Base-by-base conservation (phyloP, 2,329 filamentous ascomycete genomes). In the Cryoendolithus antarcticus region DNA sequence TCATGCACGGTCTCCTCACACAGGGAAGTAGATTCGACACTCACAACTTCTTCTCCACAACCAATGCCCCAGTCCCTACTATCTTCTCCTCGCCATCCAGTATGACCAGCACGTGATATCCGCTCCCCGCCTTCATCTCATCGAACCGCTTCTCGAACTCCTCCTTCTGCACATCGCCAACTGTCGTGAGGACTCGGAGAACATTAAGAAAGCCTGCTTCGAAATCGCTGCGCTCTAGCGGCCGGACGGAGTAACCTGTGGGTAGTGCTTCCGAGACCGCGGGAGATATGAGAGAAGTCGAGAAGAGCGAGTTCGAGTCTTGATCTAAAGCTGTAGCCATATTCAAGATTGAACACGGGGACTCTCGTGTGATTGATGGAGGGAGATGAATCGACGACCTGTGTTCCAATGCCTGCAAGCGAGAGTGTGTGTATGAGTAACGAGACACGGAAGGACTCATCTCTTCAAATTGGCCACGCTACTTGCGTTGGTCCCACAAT, bases 31-130 rank as follows among this genome's bases (percentile, higher is more conserved):
- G 15, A 5, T 19, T 19, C 15, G 15, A 19, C 24, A 69, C 78
- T 58, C 67, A 86, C 82, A 91, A 91, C 66, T 96, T 96, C 64
- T 82, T 76, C 75, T 98, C 91, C 35, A 94, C 85, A 49, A 96
- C 75, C 62, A 96, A 65, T 29, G 82, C 82, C 2, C 91, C 91
- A 0, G 86, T 94, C 19, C 84, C 89, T n/a, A 96, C 91, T 37
- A 96, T 76, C 46, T 71, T 70, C 34, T 64, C 64, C 38, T 73
- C 67, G 13, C 71, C 75, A 58, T 96, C 83, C 56, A 86, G 80
- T 38, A 96, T 81, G 45, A 89, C 83, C 27, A 96, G 69, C 42
- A 94, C 71, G 61, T 84, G 94, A 69, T 96, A 95, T 45, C 77
- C 77, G 15, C 47, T 48, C 8, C 40, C 43, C 9, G 43, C 47